Conservation (phyloP, 73 alveolate species). For the Paramecium pentaurelia region DNA sequence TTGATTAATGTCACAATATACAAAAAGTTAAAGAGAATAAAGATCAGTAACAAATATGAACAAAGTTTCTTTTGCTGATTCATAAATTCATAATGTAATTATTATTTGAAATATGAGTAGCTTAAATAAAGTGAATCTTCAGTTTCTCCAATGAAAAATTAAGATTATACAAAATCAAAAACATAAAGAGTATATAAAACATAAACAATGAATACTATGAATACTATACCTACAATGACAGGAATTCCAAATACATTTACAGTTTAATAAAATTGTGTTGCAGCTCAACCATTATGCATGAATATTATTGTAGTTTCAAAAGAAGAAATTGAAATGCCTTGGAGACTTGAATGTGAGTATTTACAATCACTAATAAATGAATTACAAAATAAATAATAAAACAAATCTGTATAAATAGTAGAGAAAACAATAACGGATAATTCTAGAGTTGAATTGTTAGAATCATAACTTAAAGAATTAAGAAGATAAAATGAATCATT, state of each 20-base stretch:
- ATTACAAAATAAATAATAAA: not conserved
- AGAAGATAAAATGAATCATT: not conserved
- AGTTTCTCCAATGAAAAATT: not conserved
- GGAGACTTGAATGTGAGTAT: conserved; percentile 29
- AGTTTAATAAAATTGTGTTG: not conserved
- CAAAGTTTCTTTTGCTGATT: not conserved
- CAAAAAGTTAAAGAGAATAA: not conserved
- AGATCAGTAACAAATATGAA: not conserved
- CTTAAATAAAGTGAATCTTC: not conserved
- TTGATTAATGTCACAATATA: not conserved
- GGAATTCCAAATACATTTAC: not conserved
- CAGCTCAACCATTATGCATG: conserved; percentile 5
- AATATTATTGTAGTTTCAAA: conserved; percentile 18
- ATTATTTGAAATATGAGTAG: not conserved
- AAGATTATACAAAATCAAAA: not conserved
- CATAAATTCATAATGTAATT: not conserved
- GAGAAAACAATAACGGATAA: not conserved
- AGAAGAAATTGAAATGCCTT: conserved; percentile 29
- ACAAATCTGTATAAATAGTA: not conserved
- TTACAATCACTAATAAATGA: not conserved
- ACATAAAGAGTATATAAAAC: not conserved
- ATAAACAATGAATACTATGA: not conserved
- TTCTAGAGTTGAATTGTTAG: not conserved
- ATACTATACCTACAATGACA: not conserved
- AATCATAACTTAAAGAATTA: not conserved